Evolutionary conservation across 192 early-diverging fungal species (phyloP), one percentile per base, ranked within the genome.

Genomic region (Gryganskiella cystojenkinii): DNA sequence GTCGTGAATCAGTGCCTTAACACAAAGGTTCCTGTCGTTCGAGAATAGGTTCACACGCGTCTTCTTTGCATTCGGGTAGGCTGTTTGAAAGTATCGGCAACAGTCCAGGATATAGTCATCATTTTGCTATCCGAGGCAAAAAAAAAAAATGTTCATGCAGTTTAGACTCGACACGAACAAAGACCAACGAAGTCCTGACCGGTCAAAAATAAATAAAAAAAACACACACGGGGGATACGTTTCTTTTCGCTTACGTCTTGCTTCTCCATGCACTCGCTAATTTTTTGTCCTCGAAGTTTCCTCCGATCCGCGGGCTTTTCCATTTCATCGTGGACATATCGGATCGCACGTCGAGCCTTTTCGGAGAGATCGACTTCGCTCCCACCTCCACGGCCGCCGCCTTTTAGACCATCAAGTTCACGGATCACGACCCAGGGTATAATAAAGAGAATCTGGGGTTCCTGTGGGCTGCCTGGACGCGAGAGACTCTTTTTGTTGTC

Each of bases 21-120:
- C 79, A 34, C 82, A 84, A 0, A 90, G 66, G 49, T 87, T 88
- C 40, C 83, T 62, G 60, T 90, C 88, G 52, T 88, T 87, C 1
- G 88, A 87, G n/a, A 88, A 79, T 2, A 90, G 57, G 10, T 70
- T 75, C 25, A 87, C 79, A 3, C 31, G 44, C 9, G 45, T 63
- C n/a, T 33, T 60, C 27, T 61, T 34, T 6, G 33, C 27, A 37
- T 54, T 56, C 4, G 63, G 31, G 55, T 82, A 84, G n/a, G 80
- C 62, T 50, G 70, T 70, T 30, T 64, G 37, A 45, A 58, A 72
- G 51, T 79, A 88, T 57, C 82, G 67, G 57, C 88, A 90, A 50
- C 88, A 90, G 50, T 88, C 85, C 10, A 90, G 57, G 56, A 90
- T 90, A 27, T 67, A 61, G 47, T 90, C 88, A 42, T 90, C 88